Conservation (phyloP, 345 rosid species). For the Dipteronia sinensis region DNA sequence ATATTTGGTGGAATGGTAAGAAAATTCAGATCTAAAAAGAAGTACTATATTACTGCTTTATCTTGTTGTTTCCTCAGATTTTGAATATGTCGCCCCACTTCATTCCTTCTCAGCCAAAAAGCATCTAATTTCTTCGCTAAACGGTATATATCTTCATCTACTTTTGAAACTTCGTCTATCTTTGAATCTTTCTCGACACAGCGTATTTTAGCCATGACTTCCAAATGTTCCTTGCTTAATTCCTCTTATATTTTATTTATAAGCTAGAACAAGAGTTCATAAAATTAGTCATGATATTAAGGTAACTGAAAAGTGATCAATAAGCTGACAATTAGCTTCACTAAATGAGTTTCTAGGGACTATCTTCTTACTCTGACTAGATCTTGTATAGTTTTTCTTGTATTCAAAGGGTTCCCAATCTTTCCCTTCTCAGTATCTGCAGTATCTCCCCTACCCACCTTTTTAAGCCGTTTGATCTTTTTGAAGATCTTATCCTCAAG, state of each 20-base stretch:
- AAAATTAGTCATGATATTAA: background rate
- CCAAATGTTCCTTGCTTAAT: background rate
- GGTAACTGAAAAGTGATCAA: background rate
- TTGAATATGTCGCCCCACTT: background rate
- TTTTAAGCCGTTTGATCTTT: background rate
- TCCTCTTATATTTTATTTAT: background rate
- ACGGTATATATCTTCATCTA: background rate
- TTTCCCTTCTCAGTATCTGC: constrained; percentile 11
- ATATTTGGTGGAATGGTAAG: too few species aligned
- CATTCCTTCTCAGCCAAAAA: background rate
- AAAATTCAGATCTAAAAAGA: background rate
- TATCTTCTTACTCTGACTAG: background rate
- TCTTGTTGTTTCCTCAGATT: constrained; percentile 1
- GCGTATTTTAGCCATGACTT: background rate
- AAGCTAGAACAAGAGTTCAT: background rate
- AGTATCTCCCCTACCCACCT: background rate
- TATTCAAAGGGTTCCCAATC: background rate
- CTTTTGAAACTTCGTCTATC: too few species aligned
- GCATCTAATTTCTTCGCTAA: background rate
- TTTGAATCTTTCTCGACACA: background rate
- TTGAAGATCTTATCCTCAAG: background rate
- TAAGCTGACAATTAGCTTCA: background rate
- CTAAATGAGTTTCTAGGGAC: background rate
- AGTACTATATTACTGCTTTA: background rate
- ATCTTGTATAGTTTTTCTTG: constrained; percentile 7